Evolutionary conservation across 306 rosid genomes (phyloP), one percentile per base, ranked within the genome.

Genomic region (Dicorynia guianensis): DNA sequence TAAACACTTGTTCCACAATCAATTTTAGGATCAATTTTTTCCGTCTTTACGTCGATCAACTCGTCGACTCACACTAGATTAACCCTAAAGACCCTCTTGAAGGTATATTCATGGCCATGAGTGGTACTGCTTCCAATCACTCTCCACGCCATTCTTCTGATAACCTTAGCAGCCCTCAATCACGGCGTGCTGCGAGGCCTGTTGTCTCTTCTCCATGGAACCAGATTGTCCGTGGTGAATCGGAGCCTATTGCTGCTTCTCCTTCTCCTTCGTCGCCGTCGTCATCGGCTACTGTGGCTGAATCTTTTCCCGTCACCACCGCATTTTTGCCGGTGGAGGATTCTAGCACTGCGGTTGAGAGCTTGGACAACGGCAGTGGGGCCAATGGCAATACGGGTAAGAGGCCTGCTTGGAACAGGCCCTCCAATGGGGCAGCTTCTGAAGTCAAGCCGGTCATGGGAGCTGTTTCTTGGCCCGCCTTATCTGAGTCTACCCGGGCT

Each of bases 381-480:
- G 44, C 62, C 34, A 73, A 79, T 66, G 87, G 81, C 83, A 85
- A 88, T 79, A 87, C 58, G 3, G 97, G 86, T 39, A 89, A 85
- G 92, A 84, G 84, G 88, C 84, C 84, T 0, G 99, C 73, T 39
- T 95, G 97, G 99, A 95, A 84, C 61, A 95, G 82, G 81, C 97
- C 96, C 6, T 86, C 93, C 58, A 89, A 87, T 79, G 96, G 84
- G 0, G 86, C 83, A 1, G 59, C 76, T 18, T 71, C 84, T 8
- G 91, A 85, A 76, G 77, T 56, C 53, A 90, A 85, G 52, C 81
- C 89, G 6, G 93, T 95, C 66, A 90, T 95, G 93, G 96, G 87
- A 8, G 97, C 90, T 5, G 92, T 80, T 8, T 85, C 96, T n/a
- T 95, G 99, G 99, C 99, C 99, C 0, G 85, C 95, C 2, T 56